Percentiles rank a stretch among this genome's conserved stretches.
These are phyloP conservation scores for Hymenoscyphus occultus DNA, from an alignment of 2,329 filamentous ascomycete genomes.

Conservation along the genomic window DNA sequence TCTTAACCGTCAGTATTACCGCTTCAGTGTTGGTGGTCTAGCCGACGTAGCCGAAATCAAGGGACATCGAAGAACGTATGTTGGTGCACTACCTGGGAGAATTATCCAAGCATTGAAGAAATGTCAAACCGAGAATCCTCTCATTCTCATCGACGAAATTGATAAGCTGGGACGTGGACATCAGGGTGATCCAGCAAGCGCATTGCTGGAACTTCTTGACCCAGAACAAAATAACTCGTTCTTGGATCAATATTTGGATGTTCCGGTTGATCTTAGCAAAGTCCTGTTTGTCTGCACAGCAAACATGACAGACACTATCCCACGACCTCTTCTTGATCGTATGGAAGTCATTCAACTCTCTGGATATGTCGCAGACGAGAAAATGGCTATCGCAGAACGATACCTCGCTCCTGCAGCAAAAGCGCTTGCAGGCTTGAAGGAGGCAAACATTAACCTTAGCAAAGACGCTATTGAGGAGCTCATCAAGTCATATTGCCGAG, in stretches of 20 bases:
- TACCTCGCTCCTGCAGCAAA: constrained; percentile 95
- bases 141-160: constrained; percentile 94
- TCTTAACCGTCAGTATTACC: constrained; percentile 93
- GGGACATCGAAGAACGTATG: constrained; percentile 92
- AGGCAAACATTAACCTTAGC: constrained; percentile 83
- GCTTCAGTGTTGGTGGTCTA: constrained; percentile 94
- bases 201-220: constrained; percentile 87
- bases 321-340: constrained; percentile 84
- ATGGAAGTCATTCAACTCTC: constrained; percentile 98
- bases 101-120: constrained; percentile 99
- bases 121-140: constrained; percentile 95
- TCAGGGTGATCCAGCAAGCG: constrained; percentile 93
- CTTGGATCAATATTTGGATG: constrained; percentile 97
- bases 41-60: constrained; percentile 99
- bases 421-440: constrained; percentile 83
- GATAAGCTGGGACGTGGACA: constrained; percentile 98
- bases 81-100: constrained; percentile 89
- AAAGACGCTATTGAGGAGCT: constrained; percentile 90
- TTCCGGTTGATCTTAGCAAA: constrained; percentile 94
- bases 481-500: constrained; percentile 97
- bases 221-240: constrained; percentile 98
- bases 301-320: constrained; percentile 98
- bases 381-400: constrained; percentile 94
- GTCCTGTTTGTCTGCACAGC: constrained; percentile 98
- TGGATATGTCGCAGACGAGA: constrained; percentile 95